Conservation (phyloP, 2,329 filamentous ascomycete genomes). For the Aspergillus brasiliensis region DNA sequence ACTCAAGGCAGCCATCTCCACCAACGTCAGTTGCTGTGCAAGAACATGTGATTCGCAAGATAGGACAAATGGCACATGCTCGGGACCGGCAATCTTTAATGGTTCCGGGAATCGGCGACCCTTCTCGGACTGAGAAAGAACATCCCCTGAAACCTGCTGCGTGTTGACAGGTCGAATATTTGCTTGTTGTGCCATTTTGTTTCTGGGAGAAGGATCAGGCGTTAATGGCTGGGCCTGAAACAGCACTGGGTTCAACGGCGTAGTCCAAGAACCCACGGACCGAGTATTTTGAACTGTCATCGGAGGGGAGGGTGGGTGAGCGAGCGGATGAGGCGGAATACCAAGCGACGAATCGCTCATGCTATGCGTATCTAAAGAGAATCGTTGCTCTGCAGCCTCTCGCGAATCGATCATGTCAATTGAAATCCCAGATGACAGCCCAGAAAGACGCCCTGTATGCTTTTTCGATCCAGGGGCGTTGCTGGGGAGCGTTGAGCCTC, state of each 20-base stretch:
- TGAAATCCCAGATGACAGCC: conserved; percentile 54
- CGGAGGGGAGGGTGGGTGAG: conserved; percentile 50
- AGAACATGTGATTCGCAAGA: conserved; percentile 62
- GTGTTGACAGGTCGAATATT: conserved; percentile 25
- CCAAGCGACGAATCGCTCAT: conserved; percentile 41
- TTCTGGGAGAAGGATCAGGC: conserved; percentile 46
- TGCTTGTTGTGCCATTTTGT: conserved; percentile 20
- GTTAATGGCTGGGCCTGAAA: conserved; percentile 43
- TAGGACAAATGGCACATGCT: conserved; percentile 65
- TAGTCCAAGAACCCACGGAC: conserved; percentile 36
- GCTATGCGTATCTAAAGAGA: conserved; percentile 37
- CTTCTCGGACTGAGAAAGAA: conserved; percentile 37
- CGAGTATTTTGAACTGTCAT: conserved; percentile 45
- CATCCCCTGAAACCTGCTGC: conserved; percentile 35
- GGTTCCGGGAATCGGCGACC: conserved; percentile 19
- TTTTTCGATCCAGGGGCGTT: conserved; percentile 36
- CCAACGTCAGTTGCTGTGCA: conserved; percentile 65
- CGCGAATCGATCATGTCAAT: conserved; percentile 52
- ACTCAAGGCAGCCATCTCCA: conserved; percentile 66
- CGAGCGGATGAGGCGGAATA: conserved; percentile 48
- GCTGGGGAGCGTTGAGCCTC: conserved; percentile 45
- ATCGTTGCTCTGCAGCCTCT: conserved; percentile 36
- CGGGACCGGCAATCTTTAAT: conserved; percentile 21
- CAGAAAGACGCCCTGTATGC: conserved; percentile 56
- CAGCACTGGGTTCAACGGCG: conserved; percentile 34